phyloP scores from a whole-genome alignment of 1,284 basidiomycete species.

The Trichosporon sp. region DNA sequence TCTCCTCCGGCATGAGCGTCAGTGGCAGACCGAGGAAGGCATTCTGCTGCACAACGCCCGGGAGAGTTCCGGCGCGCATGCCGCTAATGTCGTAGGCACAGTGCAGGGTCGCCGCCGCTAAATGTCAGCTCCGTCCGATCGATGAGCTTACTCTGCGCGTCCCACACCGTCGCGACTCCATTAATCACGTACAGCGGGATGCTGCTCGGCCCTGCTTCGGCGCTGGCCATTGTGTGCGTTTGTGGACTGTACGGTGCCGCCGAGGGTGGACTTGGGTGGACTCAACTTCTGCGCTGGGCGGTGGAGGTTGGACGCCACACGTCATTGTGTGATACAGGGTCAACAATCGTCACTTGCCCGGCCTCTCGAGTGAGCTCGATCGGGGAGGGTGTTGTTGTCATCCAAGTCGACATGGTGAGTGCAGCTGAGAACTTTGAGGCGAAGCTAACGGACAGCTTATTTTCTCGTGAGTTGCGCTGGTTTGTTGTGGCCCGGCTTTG shows the following conservation, averaged over 20 bases:
- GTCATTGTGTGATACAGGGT: conserved; percentile 4
- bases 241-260: not conserved
- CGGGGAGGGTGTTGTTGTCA: not conserved
- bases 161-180: conserved; percentile 49
- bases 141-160: conserved; percentile 39
- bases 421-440: not conserved
- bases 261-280: not conserved
- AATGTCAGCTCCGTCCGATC: not conserved
- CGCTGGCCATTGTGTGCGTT: conserved; percentile 7
- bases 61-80: conserved; percentile 80
- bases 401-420: conserved; percentile 3
- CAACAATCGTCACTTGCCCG: not conserved
- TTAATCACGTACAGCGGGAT: conserved; percentile 47
- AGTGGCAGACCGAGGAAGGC: conserved; percentile 88
- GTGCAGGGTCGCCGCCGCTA: conserved; percentile 70
- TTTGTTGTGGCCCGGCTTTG: not conserved
- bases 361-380: not conserved
- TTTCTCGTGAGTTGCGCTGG: not conserved
- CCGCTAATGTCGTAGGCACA: conserved; percentile 78
- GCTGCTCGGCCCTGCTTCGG: conserved; percentile 1
- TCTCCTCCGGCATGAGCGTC: conserved; percentile 85
- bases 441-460: not conserved
- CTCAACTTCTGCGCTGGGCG: conserved; percentile 1
- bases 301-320: not conserved
- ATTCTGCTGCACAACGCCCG: conserved; percentile 94